Conservation (phyloP, 805 yeast genomes). For the Kuraishia floccosa region DNA sequence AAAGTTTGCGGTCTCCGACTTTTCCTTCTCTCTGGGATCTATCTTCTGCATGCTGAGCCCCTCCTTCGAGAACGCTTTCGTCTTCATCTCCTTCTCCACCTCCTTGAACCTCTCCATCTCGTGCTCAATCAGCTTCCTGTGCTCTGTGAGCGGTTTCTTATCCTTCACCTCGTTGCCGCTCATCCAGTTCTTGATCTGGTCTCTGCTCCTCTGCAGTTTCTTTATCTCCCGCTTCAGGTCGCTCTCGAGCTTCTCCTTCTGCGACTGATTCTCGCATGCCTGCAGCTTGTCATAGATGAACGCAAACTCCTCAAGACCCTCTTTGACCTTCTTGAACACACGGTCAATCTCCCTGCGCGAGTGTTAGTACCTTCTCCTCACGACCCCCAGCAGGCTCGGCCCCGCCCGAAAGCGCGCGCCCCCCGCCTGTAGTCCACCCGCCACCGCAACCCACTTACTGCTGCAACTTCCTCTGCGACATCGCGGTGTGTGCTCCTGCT, state of each 20-base stretch:
- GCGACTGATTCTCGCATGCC: constrained; percentile 71
- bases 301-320: constrained; percentile 83
- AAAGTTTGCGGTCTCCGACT: constrained; percentile 61
- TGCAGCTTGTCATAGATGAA: constrained; percentile 77
- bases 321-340: constrained; percentile 82
- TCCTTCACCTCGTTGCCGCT: constrained; percentile 87
- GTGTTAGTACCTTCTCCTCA: too few relatives aligned
- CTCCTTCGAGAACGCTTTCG: constrained; percentile 89
- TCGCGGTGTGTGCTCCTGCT: too few relatives aligned
- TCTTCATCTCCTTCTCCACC: constrained; percentile 85
- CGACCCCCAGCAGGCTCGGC: too few relatives aligned
- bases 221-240: constrained; percentile 93
- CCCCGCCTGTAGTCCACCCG: too few relatives aligned
- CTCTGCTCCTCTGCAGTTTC: constrained; percentile 85
- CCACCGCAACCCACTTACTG: constrained; percentile 23
- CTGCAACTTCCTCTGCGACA: constrained; percentile 39
- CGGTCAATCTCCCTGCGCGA: constrained; percentile 68
- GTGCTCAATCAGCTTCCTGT: constrained; percentile 52
- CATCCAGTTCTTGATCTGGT: constrained; percentile 92
- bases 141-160: constrained; percentile 70
- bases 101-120: constrained; percentile 96
- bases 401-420: too few relatives aligned
- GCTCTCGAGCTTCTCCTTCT: constrained; percentile 85
- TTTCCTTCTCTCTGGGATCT: constrained; percentile 76
- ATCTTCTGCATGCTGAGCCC: constrained; percentile 65